phyloP scores from a whole-genome alignment of 139 green algal species.

The Diplosphaera chodatii region DNA sequence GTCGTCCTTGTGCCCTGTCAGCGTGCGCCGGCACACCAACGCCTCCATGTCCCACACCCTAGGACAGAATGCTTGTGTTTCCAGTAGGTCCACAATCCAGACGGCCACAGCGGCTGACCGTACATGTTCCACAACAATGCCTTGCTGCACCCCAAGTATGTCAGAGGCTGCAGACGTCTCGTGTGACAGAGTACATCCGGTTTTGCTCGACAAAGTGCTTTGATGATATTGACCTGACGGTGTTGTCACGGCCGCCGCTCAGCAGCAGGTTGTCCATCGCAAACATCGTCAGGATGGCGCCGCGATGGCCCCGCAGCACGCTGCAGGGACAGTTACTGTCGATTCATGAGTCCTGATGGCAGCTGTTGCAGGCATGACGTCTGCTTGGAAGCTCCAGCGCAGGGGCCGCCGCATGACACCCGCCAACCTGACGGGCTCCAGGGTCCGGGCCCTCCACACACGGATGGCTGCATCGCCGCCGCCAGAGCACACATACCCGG shows the following conservation, averaged over 20 bases:
- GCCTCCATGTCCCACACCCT: slow-evolving; percentile 84
- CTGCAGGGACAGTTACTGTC: slow-evolving; percentile 8
- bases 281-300: slow-evolving; percentile 76
- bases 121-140: too few relatives aligned
- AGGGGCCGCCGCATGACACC: too few relatives aligned
- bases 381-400: too few relatives aligned
- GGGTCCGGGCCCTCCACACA: slow-evolving; percentile 52
- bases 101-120: too few relatives aligned
- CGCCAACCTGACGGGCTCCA: slow-evolving; percentile 50
- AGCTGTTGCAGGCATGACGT: too few relatives aligned
- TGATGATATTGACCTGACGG: slow-evolving; percentile 48
- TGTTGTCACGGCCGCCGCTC: slow-evolving; percentile 77
- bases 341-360: too few relatives aligned
- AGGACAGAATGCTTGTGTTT: too few relatives aligned
- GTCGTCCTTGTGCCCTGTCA: slow-evolving; percentile 79
- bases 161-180: too few relatives aligned
- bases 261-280: slow-evolving; percentile 55
- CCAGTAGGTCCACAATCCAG: too few relatives aligned
- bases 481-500: slow-evolving; percentile 32
- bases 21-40: slow-evolving; percentile 73
- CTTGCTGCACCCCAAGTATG: too few relatives aligned
- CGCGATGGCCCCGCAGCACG: slow-evolving; percentile 56
- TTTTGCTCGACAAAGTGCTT: too few relatives aligned
- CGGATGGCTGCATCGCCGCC: slow-evolving; percentile 56
- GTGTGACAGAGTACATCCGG: too few relatives aligned